Evolutionary conservation across 2,329 filamentous ascomycete genomes (phyloP).

Genomic region (Torrubiella hemipterigena): DNA sequence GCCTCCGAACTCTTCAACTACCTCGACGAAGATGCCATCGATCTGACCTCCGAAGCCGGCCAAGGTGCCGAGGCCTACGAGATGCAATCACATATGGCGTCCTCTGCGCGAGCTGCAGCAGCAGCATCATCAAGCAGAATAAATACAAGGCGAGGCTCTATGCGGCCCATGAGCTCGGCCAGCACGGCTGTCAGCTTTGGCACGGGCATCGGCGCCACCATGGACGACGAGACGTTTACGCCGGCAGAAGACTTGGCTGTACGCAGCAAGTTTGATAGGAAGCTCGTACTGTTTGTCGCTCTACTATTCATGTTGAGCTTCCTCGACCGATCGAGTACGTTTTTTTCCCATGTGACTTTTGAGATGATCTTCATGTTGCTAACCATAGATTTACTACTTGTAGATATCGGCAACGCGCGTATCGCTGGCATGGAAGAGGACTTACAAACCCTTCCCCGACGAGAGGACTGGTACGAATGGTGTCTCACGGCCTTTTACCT

Average conservation of each 20-base stretch:
- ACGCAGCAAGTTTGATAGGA: constrained; percentile 63
- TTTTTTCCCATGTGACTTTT: neutral
- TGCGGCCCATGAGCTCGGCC: no score
- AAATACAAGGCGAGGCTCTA: no score
- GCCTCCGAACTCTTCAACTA: constrained; percentile 13
- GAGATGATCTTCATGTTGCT: neutral
- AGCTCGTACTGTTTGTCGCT: constrained; percentile 69
- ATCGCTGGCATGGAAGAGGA: constrained; percentile 53
- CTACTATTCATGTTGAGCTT: constrained; percentile 77
- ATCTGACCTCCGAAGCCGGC: constrained; percentile 17
- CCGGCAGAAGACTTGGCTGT: constrained; percentile 62
- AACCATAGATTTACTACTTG: no score
- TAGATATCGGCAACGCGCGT: constrained; percentile 51
- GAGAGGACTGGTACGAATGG: constrained; percentile 44
- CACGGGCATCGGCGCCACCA: no score
- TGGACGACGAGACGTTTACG: constrained; percentile 34
- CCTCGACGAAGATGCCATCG: constrained; percentile 6
- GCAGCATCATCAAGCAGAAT: no score
- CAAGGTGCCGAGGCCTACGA: constrained; percentile 21
- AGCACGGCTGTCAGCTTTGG: constrained; percentile 24
- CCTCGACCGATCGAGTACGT: constrained; percentile 70
- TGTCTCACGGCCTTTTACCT: constrained; percentile 49
- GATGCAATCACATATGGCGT: no score
- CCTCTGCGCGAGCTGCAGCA: neutral
- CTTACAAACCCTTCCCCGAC: constrained; percentile 36